Conservation (phyloP, 306 rosid genomes). For the Lithocarpus polystachyus region DNA sequence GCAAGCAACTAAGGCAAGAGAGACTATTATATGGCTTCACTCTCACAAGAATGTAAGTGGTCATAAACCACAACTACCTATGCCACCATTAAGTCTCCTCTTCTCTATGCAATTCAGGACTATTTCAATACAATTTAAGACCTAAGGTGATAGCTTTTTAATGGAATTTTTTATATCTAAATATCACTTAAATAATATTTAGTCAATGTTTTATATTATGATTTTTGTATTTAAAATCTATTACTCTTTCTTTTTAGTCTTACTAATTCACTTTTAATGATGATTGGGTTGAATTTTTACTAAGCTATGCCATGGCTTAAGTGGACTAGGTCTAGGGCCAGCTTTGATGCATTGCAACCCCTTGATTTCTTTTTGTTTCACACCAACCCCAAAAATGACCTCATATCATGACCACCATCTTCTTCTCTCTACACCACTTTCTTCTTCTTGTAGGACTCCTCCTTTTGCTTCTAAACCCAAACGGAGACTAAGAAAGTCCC, state of each 20-base stretch:
- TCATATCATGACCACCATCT: conserved; percentile 1
- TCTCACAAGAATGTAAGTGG: conserved; percentile 10
- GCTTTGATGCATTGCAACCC: background rate
- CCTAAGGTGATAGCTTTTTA: too few species aligned
- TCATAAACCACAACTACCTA: conserved; percentile 7
- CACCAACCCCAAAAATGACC: conserved; percentile 19
- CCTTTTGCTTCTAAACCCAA: conserved; percentile 10
- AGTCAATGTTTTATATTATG: too few species aligned
- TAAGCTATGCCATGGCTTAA: too few species aligned
- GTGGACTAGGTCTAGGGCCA: too few species aligned
- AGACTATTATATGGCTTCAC: conserved; percentile 36
- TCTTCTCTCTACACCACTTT: conserved; percentile 18
- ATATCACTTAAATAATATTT: too few species aligned
- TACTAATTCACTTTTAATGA: too few species aligned
- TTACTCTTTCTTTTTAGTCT: too few species aligned
- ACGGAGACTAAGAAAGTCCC: conserved; percentile 6
- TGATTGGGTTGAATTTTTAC: too few species aligned
- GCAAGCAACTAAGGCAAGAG: too few species aligned
- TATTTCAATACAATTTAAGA: too few species aligned
- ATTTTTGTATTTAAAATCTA: too few species aligned
- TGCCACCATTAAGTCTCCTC: conserved; percentile 14
- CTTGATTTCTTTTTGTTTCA: conserved; percentile 5
- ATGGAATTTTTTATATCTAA: too few species aligned
- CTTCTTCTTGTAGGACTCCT: conserved; percentile 11
- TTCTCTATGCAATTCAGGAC: background rate